Percentiles rank a stretch among this genome's conserved stretches.
These are phyloP conservation scores for Penicillium antarcticum DNA, from an alignment of 495 filamentous ascomycete species.

Conservation along the genomic window DNA sequence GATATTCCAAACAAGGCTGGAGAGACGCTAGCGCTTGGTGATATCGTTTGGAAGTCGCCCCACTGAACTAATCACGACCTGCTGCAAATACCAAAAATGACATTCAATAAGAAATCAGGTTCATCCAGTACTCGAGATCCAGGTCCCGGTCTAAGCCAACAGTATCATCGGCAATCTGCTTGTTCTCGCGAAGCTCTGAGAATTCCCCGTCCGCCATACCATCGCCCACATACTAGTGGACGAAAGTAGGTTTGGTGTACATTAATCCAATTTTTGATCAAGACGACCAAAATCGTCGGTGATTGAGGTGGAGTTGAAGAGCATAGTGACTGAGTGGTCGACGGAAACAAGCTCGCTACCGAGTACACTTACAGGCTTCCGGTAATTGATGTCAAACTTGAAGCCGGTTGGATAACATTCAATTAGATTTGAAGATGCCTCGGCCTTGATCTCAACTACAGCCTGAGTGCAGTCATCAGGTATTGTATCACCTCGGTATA, in stretches of 20 bases:
- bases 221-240: constrained; percentile 94
- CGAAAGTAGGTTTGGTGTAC: constrained; percentile 93
- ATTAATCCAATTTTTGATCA: constrained; percentile 93
- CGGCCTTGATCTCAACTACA: constrained; percentile 78
- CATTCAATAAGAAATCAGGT: no score
- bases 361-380: constrained; percentile 76
- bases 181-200: constrained; percentile 85
- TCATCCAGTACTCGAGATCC: no score
- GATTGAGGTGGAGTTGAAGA: constrained; percentile 88
- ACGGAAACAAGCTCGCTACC: constrained; percentile 75
- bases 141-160: no score
- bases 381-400: constrained; percentile 93
- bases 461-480: constrained; percentile 80
- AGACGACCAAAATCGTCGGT: constrained; percentile 85
- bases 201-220: constrained; percentile 97
- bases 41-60: no score
- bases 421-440: constrained; percentile 85
- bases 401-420: constrained; percentile 95
- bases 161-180: constrained; percentile 35
- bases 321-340: constrained; percentile 83
- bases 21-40: no score
- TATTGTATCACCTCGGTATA: constrained; percentile 88
- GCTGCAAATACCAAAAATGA: no score
- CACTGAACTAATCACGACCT: no score
- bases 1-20: no score